Evolutionary conservation across 192 early-diverging fungal genomes (phyloP), one percentile per base, ranked within the genome.

Genomic region (Coemansia sp.): DNA sequence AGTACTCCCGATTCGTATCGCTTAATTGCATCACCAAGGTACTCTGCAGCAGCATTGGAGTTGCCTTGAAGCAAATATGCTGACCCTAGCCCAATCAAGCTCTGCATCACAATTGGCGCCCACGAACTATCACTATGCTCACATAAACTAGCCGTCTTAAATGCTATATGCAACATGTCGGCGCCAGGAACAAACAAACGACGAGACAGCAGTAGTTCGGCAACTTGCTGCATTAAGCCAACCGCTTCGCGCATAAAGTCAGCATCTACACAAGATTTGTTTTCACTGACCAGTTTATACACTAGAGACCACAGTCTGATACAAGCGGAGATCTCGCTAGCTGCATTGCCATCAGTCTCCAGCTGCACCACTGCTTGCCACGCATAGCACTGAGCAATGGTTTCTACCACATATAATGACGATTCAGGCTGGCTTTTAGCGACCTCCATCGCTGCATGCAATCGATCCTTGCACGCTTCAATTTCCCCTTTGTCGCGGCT

Each of bases 1-100:
- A 77, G 53, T 7, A 60, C 63, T 0, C 74, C 68, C 1, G 59
- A 9, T 15, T 59, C 59, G 49, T 65, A 77, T 18, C 74, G 74
- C 30, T 35, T 14, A 0, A 53, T 46, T 8, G 52, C 63, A 1
- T 59, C n/a, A 26, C 54, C 3, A 28, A 77, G 66, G 31, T 70
- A 30, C 33, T 44, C 40, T 15, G 23, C 54, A 0, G 68, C 74
- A 14, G 44, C 23, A 3, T 4, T n/a, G 7, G 43, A 15, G 30
- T 53, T 41, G 6, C 72, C 72, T n/a, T 51, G 38, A 11, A 69
- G 49, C 13, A 76, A 12, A 16, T 41, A 39, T 13, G 23, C 37
- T 10, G 51, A 61, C 8, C 66, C 71, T 11, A 76, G 62, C 2
- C 54, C 62, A 13, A 65, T 42, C n/a, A 76, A 59, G 21, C 61